Conservation (phyloP, 2,329 filamentous ascomycete species). For the Thielaviopsis euricoi region DNA sequence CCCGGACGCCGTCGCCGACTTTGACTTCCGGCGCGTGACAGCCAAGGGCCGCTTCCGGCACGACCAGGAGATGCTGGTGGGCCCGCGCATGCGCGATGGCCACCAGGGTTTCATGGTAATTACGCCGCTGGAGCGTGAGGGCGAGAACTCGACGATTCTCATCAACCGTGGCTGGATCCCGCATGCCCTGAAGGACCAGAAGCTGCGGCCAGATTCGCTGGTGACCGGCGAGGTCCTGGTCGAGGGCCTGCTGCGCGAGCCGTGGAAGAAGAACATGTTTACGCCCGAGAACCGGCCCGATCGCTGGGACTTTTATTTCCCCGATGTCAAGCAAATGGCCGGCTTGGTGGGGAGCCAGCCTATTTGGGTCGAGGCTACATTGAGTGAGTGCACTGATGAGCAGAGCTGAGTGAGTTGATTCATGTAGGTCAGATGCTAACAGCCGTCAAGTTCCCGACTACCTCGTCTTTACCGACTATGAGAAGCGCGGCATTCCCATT, state of each 20-base stretch:
- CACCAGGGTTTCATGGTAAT: conserved; percentile 83
- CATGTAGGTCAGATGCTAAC: conserved; percentile 9
- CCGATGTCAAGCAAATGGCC: conserved; percentile 87
- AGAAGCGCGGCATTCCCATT: conserved; percentile 72
- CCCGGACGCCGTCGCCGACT: conserved; percentile 64
- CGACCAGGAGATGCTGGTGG: conserved; percentile 91
- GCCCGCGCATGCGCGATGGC: conserved; percentile 75
- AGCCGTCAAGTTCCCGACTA: conserved; percentile 52
- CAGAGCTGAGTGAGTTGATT: not conserved
- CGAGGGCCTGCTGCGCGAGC: conserved; percentile 70
- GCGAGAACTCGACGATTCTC: conserved; percentile 50
- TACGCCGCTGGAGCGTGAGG: conserved; percentile 67
- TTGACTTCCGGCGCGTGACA: conserved; percentile 77
- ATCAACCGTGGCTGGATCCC: conserved; percentile 87
- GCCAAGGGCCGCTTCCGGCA: conserved; percentile 62
- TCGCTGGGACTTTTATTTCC: conserved; percentile 81
- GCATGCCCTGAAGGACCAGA: conserved; percentile 53
- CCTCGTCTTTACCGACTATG: conserved; percentile 57
- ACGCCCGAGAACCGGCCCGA: conserved; percentile 80
- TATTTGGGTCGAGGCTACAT: conserved; percentile 91
- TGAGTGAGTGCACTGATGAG: too few relatives aligned
- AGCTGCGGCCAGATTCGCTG: conserved; percentile 46
- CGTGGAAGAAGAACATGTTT: conserved; percentile 96
- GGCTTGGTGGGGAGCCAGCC: conserved; percentile 62
- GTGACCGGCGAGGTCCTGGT: conserved; percentile 57